Percentiles rank a stretch among this genome's conserved stretches.
phyloP scores from a whole-genome alignment of 768 basidiomycete species.

The Wakefieldia striispora region DNA sequence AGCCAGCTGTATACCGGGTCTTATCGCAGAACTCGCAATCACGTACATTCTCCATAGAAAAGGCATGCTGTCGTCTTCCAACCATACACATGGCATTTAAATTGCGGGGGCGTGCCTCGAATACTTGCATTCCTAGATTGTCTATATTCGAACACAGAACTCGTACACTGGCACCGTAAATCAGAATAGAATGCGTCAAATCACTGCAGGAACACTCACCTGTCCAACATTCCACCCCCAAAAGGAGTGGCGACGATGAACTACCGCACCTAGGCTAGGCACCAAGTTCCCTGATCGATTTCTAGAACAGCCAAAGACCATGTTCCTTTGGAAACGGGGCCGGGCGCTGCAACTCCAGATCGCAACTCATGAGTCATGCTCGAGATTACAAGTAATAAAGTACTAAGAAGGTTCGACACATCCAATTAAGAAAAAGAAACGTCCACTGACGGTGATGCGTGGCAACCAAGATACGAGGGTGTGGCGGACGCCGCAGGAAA shows the following conservation, averaged over 20 bases:
- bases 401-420: conserved; percentile 6
- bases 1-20: not conserved
- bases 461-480: conserved; percentile 20
- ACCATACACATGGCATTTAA: conserved; percentile 21
- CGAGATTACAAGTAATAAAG: conserved; percentile 22
- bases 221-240: not conserved
- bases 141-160: conserved; percentile 18
- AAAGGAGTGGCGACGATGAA: conserved; percentile 11
- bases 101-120: too few species aligned
- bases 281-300: conserved; percentile 29
- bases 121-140: conserved; percentile 17
- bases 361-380: conserved; percentile 16
- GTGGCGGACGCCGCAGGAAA: conserved; percentile 25
- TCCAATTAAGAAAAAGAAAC: conserved; percentile 24
- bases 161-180: conserved; percentile 18
- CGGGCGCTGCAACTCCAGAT: conserved; percentile 23
- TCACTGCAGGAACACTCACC: conserved; percentile 28
- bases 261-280: conserved; percentile 21
- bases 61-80: conserved; percentile 15
- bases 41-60: conserved; percentile 9
- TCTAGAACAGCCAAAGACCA: conserved; percentile 14
- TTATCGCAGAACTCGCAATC: conserved; percentile 25
- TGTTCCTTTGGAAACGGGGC: conserved; percentile 28
- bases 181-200: conserved; percentile 28
- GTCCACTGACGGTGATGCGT: conserved; percentile 21